Evolutionary conservation across 1,284 basidiomycete genomes (phyloP), one percentile per base, ranked within the genome.

Genomic region (Anthracocystis setariae): DNA sequence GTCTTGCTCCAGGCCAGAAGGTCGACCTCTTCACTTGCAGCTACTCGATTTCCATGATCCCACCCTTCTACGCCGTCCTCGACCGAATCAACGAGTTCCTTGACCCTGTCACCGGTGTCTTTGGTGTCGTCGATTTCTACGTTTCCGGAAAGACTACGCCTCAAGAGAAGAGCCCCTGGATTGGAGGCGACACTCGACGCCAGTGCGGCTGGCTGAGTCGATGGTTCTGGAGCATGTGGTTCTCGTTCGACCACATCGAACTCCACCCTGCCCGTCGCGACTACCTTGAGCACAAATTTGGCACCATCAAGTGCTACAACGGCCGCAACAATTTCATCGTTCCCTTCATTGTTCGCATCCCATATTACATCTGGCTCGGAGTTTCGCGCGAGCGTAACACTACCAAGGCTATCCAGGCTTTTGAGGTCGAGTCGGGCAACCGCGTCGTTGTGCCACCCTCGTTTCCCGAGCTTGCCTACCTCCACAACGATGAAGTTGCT

Each of bases 221-320:
- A 12, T 90, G 90, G 89, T 92, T 92, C 85, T 92, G 81, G 81
- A 73, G 73, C 60, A 65, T 79, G 56, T 84, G 85, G 90, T 92
- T 92, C 82, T 89, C 90, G 69, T 87, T 91, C 55, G 91, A 92
- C 81, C 90, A 91, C 80, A 89, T 91, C 53, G 86, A 89, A 60
- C 80, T 92, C 1, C 89, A 90, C 42, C 88, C 89, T 2, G 89
- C 90, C 23, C 73, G 65, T 10, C 50, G 69, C 79, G 88, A 90
- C 64, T 92, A 92, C 81, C 86, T 92, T 48, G 91, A 92, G 81
- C 91, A 92, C 85, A 89, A 88, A 71, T 92, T 92, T 83, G 90
- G 90, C 32, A 91, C 90, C 9, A 80, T 85, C 78, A 85, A 85
- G 74, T 78, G 74, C 56, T 90, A 88, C 84, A 91, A 91, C 72